Evolutionary conservation across 78 protist genomes (phyloP), one percentile per base, ranked within the genome.

Genomic region (Planoprotostelium fungivorum): DNA sequence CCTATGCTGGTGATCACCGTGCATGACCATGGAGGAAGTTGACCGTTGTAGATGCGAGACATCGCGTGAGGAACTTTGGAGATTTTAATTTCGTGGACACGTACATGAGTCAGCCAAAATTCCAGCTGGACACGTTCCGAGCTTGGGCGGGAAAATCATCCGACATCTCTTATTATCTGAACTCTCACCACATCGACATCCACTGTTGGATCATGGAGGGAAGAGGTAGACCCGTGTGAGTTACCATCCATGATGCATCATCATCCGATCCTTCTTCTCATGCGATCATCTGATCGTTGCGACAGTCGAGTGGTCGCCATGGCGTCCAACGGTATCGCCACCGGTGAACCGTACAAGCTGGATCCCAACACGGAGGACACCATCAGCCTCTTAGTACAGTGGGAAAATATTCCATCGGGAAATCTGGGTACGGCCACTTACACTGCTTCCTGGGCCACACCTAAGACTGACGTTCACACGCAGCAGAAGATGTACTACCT

Each of bases 61-160:
- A 51, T 10, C 86, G 92, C 29, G 1, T 84, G 29, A 31, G 87
- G 5, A 29, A 37, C n/a, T 83, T 86, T n/a, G 95, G 95, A 23
- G 38, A 83, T 16, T 89, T 92, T 38, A 25, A 34, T 29, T 86
- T 35, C 85, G 86, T 85, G 83, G 1, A 1, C 34, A 34, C 88
- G 37, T 87, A 89, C 90, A 92, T 92, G 95, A 29, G 51, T 16
- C 95, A 92, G 95, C 95, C 95, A 29, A 92, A 92, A 89, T 28
- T 1, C 35, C 94, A 92, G 84, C 92, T 92, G 86, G 88, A 89
- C 31, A 92, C 91, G 1, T 89, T 88, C 90, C 0, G 83, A 10
- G 88, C 88, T 10, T 92, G 95, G 95, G 95, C 95, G 34, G 95
- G 95, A 37, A 16, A 1, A 9, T 23, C 85, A 5, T 85, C 89